phyloP scores from a whole-genome alignment of 2,329 filamentous ascomycete species.

The Penicillium sp. region DNA sequence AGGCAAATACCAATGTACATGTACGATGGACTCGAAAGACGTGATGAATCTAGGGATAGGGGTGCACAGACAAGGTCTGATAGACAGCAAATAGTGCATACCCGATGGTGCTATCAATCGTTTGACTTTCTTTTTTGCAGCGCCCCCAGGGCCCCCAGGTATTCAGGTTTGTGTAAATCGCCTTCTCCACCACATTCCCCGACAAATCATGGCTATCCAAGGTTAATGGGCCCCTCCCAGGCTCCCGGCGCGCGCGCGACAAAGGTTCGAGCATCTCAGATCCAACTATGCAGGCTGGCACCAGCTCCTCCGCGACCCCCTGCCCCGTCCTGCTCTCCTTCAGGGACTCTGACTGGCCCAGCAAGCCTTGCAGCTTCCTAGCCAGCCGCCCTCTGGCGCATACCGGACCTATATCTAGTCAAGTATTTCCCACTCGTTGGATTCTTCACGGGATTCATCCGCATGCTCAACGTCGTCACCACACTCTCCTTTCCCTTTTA shows the following conservation, averaged over 20 bases:
- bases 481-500: constrained; percentile 19
- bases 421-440: constrained; percentile 26
- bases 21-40: not conserved
- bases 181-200: constrained; percentile 14
- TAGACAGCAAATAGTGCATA: constrained; percentile 6
- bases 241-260: constrained; percentile 14
- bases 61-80: constrained; percentile 13
- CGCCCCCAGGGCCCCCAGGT: not conserved
- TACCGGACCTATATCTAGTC: constrained; percentile 34
- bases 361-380: constrained; percentile 14
- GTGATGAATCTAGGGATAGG: constrained; percentile 27
- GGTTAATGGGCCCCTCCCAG: constrained; percentile 1
- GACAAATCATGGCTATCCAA: constrained; percentile 18
- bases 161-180: constrained; percentile 3
- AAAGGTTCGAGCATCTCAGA: constrained; percentile 28
- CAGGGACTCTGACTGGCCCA: constrained; percentile 20
- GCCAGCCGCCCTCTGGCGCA: constrained; percentile 22
- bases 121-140: constrained; percentile 4
- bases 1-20: constrained; percentile 1
- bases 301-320: constrained; percentile 17
- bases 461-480: constrained; percentile 34
- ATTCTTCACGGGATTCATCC: constrained; percentile 41
- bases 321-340: constrained; percentile 4
- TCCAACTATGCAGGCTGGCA: constrained; percentile 30
- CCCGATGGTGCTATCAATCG: constrained; percentile 2